Conservation (phyloP, 257 asterid species). For the Fraxinus quadrangulata region DNA sequence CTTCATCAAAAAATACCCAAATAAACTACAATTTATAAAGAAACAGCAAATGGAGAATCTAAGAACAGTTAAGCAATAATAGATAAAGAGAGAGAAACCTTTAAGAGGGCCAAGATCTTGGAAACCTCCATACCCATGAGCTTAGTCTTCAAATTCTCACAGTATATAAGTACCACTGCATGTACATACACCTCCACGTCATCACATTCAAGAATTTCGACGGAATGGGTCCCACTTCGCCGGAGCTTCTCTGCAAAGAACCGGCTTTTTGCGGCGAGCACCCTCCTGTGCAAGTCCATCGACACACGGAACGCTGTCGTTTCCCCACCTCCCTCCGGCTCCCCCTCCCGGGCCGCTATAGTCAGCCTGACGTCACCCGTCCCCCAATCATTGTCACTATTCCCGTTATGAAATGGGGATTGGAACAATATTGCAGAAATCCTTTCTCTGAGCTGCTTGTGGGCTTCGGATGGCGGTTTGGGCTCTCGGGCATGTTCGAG, state of each 20-base stretch:
- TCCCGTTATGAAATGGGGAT: conserved; percentile 47
- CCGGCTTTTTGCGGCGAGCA: conserved; percentile 63
- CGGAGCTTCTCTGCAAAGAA: conserved; percentile 78
- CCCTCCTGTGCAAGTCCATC: conserved; percentile 75
- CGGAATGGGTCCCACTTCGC: conserved; percentile 66
- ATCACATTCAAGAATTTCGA: conserved; percentile 91
- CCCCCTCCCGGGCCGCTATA: conserved; percentile 46
- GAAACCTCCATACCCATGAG: conserved; percentile 64
- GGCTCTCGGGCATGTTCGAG: conserved; percentile 62
- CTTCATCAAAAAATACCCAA: conserved; percentile 15
- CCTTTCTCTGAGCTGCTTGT: conserved; percentile 51
- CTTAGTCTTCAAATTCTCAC: conserved; percentile 58
- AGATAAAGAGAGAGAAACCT: conserved; percentile 47
- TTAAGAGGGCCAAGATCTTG: conserved; percentile 68
- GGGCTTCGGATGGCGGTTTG: conserved; percentile 45
- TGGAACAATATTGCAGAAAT: conserved; percentile 49
- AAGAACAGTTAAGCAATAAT: background rate
- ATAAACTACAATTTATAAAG: background rate
- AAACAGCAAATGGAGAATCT: background rate
- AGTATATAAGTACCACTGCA: conserved; percentile 80
- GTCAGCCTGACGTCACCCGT: conserved; percentile 81
- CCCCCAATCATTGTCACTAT: conserved; percentile 30
- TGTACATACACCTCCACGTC: conserved; percentile 85
- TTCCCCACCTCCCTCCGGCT: conserved; percentile 42
- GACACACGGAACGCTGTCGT: conserved; percentile 42